Conservation (phyloP, 1,139 yeast genomes). For the Hyphopichia buzzinii region DNA sequence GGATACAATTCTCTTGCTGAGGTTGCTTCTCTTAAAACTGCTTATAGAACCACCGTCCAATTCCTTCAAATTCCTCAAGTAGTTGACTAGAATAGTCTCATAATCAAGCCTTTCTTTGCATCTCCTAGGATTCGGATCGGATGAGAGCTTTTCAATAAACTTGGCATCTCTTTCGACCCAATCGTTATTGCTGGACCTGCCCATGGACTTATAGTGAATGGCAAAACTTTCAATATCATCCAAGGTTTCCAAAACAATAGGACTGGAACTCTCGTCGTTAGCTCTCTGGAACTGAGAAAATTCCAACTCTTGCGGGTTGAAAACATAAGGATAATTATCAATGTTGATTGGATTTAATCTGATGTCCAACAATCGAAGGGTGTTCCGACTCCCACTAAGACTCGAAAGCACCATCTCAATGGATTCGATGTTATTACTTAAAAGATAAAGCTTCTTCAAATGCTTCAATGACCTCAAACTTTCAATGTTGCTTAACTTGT, state of each 20-base stretch:
- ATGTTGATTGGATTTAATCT: constrained; percentile 51
- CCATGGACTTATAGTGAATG: constrained; percentile 39
- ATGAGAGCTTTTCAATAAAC: constrained; percentile 23
- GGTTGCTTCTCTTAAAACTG: constrained; percentile 18
- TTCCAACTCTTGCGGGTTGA: constrained; percentile 45
- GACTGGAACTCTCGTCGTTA: constrained; percentile 15
- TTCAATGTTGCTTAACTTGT: constrained; percentile 31
- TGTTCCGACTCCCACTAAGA: constrained; percentile 27
- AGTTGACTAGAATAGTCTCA: constrained; percentile 37
- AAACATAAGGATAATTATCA: constrained; percentile 52
- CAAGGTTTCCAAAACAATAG: constrained; percentile 40
- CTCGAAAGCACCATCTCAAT: constrained; percentile 34
- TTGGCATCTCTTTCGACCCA: constrained; percentile 38
- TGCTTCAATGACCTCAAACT: constrained; percentile 29
- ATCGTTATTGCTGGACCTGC: constrained; percentile 24
- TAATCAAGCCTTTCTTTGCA: constrained; percentile 34
- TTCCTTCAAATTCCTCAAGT: constrained; percentile 31
- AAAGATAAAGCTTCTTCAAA: constrained; percentile 39
- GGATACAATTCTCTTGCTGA: constrained; percentile 13
- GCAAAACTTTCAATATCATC: constrained; percentile 49
- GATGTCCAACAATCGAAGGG: constrained; percentile 43
- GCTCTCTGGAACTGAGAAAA: constrained; percentile 13
- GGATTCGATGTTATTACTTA: constrained; percentile 44
- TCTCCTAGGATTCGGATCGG: constrained; percentile 17
- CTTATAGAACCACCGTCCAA: constrained; percentile 40